A percentile compares a stretch with the other conserved stretches of the same genome.
phyloP scores from a whole-genome alignment of 176 grass and related monocot species.

The Paspalum vaginatum region DNA sequence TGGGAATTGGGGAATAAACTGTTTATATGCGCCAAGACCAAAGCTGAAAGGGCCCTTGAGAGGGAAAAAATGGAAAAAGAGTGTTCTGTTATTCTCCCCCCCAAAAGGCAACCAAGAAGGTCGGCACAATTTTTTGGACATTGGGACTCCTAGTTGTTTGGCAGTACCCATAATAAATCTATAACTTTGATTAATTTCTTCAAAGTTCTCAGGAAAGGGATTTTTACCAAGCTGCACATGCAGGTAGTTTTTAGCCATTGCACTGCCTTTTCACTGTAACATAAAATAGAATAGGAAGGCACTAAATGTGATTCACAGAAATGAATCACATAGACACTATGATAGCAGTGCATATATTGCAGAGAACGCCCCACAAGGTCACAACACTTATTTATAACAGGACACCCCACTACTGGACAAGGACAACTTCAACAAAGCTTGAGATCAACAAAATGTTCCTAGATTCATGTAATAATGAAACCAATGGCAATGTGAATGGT shows the following conservation, averaged over 20 bases:
- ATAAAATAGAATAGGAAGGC: not conserved
- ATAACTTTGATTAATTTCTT: not conserved
- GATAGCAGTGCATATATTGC: conserved; percentile 20
- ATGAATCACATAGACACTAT: not conserved
- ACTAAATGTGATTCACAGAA: not conserved
- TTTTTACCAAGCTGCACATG: not conserved
- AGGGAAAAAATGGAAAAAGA: not conserved
- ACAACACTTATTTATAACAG: conserved; percentile 24
- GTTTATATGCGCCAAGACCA: not conserved
- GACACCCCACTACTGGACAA: conserved; percentile 4
- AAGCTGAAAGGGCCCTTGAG: not conserved
- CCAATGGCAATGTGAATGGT: not conserved
- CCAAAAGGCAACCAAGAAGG: not conserved
- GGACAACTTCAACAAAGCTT: conserved; percentile 22
- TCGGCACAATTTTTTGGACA: not conserved
- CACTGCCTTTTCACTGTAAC: not conserved
- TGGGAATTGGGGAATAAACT: not conserved
- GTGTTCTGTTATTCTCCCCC: not conserved
- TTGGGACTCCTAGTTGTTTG: not conserved
- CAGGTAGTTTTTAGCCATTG: not conserved
- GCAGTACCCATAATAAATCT: not conserved
- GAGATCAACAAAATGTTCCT: conserved; percentile 18
- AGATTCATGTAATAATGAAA: conserved; percentile 34
- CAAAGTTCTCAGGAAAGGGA: not conserved
- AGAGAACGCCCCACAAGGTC: conserved; percentile 35